These are phyloP conservation scores for Allium fistulosum DNA, from an alignment of 106 monocot species.

Conservation along the genomic window DNA sequence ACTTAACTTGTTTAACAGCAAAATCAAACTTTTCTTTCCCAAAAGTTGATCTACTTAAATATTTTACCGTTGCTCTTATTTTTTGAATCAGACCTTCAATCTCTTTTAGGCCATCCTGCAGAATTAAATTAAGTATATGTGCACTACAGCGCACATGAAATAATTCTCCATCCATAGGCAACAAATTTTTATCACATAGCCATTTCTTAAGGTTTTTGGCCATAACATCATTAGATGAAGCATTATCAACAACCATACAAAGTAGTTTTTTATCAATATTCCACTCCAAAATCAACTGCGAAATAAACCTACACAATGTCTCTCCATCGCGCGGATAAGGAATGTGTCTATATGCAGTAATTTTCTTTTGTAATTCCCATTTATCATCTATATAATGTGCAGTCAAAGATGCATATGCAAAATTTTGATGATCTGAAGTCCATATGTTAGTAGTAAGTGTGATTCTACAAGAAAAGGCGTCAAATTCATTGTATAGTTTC, in stretches of 20 bases:
- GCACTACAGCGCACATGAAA: neutral
- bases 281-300: neutral
- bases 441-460: neutral
- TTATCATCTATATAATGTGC: neutral
- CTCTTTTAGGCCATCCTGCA: neutral
- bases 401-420: neutral
- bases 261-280: neutral
- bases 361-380: neutral
- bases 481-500: neutral
- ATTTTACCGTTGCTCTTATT: neutral
- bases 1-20: neutral
- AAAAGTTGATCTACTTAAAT: neutral
- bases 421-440: neutral
- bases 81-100: neutral
- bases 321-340: neutral
- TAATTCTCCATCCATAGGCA: neutral
- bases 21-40: neutral
- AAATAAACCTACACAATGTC: neutral
- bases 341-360: neutral
- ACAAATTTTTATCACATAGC: neutral
- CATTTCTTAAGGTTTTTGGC: neutral
- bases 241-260: neutral
- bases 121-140: neutral
- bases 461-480: neutral
- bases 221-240: neutral